phyloP scores from a whole-genome alignment of 441 rosid species.

The Erodium trifolium region DNA sequence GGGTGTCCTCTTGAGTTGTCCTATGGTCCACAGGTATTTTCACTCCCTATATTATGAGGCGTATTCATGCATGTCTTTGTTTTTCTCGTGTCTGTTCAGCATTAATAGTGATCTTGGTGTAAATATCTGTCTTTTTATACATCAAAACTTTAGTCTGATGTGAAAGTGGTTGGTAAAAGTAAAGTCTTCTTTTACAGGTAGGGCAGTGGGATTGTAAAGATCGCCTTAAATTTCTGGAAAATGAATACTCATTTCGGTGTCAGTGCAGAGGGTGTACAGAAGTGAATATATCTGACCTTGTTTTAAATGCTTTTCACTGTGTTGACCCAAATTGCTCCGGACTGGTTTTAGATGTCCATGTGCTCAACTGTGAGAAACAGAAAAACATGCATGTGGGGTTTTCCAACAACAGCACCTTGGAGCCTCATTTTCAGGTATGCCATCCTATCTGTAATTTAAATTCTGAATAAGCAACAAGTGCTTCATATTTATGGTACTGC shows the following conservation, averaged over 20 bases:
- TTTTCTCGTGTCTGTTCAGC: not conserved
- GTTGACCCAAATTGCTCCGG: slow-evolving; percentile 47
- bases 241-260: slow-evolving; percentile 65
- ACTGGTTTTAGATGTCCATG: slow-evolving; percentile 44
- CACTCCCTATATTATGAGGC: not conserved
- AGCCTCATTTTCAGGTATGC: slow-evolving; percentile 41
- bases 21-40: slow-evolving; percentile 73
- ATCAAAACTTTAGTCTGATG: not conserved
- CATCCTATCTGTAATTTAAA: slow-evolving; percentile 13
- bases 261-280: slow-evolving; percentile 60
- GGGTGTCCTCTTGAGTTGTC: slow-evolving; percentile 73
- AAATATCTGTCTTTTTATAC: not conserved
- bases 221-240: slow-evolving; percentile 62
- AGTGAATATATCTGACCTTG: slow-evolving; percentile 59
- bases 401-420: slow-evolving; percentile 21
- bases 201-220: slow-evolving; percentile 65
- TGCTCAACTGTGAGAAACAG: slow-evolving; percentile 28
- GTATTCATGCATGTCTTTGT: slow-evolving; percentile 8
- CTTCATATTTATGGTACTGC: slow-evolving; percentile 8
- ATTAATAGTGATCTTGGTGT: not conserved
- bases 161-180: not conserved
- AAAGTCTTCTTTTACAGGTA: slow-evolving; percentile 41
- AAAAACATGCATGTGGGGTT: slow-evolving; percentile 26
- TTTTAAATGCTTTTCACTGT: slow-evolving; percentile 60
- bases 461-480: slow-evolving; percentile 5